Evolutionary conservation across 78 protist genomes (phyloP).

Genomic region (Dictyostelium brefeldianum): DNA sequence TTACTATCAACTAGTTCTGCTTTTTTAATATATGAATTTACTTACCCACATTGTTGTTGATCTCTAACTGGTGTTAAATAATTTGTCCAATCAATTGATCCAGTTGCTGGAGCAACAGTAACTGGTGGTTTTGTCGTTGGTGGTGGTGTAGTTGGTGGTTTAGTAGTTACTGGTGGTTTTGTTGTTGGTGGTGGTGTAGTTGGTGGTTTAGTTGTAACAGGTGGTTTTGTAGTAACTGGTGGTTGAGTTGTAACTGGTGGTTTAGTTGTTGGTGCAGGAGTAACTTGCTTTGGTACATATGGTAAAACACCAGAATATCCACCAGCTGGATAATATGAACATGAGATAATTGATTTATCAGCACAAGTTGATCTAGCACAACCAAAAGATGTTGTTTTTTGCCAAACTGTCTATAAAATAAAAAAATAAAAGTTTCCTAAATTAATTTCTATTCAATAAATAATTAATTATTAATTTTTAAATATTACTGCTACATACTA

Average conservation of each 20-base stretch:
- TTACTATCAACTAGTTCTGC: no score
- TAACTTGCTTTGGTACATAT: constrained; percentile 8
- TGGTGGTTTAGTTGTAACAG: constrained; percentile 6
- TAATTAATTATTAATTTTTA: neutral
- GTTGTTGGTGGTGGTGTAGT: constrained; percentile 36
- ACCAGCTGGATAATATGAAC: constrained; percentile 52
- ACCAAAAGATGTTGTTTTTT: constrained; percentile 14
- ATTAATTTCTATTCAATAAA: neutral
- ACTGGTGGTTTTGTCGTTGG: neutral
- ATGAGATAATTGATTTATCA: neutral
- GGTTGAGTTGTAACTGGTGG: constrained; percentile 18
- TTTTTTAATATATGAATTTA: no score
- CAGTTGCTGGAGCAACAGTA: neutral
- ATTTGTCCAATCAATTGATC: constrained; percentile 72
- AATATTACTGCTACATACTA: no score
- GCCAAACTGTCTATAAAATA: constrained; percentile 23
- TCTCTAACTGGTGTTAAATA: constrained; percentile 89
- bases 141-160: neutral
- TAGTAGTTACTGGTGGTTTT: neutral
- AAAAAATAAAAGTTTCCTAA: constrained; percentile 1
- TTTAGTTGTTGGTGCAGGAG: constrained; percentile 23
- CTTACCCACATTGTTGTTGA: constrained; percentile 87
- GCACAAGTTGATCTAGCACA: constrained; percentile 34
- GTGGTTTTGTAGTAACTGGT: neutral
- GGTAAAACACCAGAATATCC: constrained; percentile 26